Evolutionary conservation across 2,329 filamentous ascomycete species (phyloP), one percentile per base, ranked within the genome.

Genomic region (Volutella citrinella): DNA sequence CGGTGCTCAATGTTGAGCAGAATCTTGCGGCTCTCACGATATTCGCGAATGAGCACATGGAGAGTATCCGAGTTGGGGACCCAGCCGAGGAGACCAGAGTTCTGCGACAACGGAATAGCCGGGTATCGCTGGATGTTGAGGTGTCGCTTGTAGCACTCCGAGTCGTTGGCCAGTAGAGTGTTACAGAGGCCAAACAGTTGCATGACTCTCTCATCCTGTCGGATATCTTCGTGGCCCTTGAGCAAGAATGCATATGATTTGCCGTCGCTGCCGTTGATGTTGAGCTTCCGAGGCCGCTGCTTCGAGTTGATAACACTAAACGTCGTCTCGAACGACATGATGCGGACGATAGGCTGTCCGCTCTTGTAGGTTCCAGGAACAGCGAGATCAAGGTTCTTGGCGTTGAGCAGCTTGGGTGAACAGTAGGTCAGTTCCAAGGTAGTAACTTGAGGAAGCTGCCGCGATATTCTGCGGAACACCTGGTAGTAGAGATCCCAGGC

Each of bases 401-500:
- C 87, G 38, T 83, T 79, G 48, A 96, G 84, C 27, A 99, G 75
- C 59, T 91, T 93, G 4, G 94, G 94, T 13, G 91, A 98, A 52
- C 95, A 95, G 61, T 98, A 98, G 44, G 94, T 88, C 50, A 99
- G 72, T 63, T 98, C 94, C 25, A 99, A 75, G 34, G 83, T 87
- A 50, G 89, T 95, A 46, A 98, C 77, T 53, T 97, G 93, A 5
- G 89, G 90, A 29, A 98, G 68, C 63, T 99, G 94, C 43, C 91
- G 80, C 29, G 85, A 86, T 57, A 99, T 97, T 57, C 94, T 87
- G 42, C 90, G 82, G 79, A 98, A 98, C 1, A 97, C 93, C 48
- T 95, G 89, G 64, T 98, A 98, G 65, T 99, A 99, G 11, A 98
- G 77, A 63, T 99, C 94, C 93, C 93, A 99, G 7, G 93, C 93